These are phyloP conservation scores for Fremontodendron californicum DNA, from an alignment of 345 rosid genomes.

Conservation along the genomic window DNA sequence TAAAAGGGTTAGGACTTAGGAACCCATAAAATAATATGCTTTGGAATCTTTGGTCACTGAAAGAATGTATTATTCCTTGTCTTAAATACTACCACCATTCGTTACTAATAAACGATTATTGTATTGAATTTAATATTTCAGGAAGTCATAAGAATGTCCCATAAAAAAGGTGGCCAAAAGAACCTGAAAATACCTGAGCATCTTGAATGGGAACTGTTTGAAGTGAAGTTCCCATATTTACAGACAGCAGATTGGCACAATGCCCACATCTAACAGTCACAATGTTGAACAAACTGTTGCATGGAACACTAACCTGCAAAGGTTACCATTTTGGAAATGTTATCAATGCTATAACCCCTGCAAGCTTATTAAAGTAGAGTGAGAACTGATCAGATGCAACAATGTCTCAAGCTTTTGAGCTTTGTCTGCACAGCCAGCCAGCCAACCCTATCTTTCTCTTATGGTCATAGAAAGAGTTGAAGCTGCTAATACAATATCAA, in stretches of 20 bases:
- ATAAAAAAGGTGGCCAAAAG: not conserved
- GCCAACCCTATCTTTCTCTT: constrained; percentile 14
- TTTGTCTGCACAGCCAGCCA: not conserved
- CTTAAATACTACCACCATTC: not conserved
- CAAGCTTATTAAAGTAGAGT: not conserved
- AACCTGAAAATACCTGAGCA: constrained; percentile 41
- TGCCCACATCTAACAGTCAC: constrained; percentile 98
- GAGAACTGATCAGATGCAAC: not conserved
- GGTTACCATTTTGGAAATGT: not conserved
- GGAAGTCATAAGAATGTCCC: constrained; percentile 3
- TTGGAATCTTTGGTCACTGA: constrained; percentile 16
- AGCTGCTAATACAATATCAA: not conserved
- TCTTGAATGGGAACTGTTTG: constrained; percentile 57
- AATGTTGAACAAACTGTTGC: constrained; percentile 52
- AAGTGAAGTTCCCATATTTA: constrained; percentile 67
- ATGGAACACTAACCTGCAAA: constrained; percentile 83
- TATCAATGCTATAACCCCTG: not conserved
- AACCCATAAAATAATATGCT: constrained; percentile 4
- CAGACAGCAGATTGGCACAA: constrained; percentile 81
- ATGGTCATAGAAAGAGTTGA: constrained; percentile 14
- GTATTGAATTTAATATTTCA: not conserved
- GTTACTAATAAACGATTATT: not conserved
- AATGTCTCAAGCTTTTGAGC: constrained; percentile 3
- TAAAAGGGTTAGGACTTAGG: not conserved
- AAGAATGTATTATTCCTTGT: not conserved